Base-by-base conservation (phyloP, 169 alveolate genomes). In the Plasmodium billcollinsi region DNA sequence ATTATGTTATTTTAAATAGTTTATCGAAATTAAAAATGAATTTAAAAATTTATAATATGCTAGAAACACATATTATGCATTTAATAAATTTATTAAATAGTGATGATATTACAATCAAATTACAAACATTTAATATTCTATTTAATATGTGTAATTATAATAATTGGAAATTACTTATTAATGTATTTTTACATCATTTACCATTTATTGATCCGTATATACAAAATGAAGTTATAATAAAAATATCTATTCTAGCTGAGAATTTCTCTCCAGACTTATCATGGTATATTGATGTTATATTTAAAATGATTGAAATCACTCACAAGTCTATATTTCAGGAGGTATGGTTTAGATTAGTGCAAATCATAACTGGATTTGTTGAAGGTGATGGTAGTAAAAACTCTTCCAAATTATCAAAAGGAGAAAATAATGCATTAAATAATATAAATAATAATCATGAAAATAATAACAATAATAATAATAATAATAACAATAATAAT, bases 241-340 rank as follows among this genome's bases (percentile, higher is more conserved):
- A 96, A 89, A 95, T 97, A 2, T 98, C 98, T 11, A 95, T 96
- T 24, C 88, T 97, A 21, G 95, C 98, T 14, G 99, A 97, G 83
- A 95, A 94, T 43, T 96, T 88, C 76, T 98, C 98, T 14, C 96
- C 97, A 6, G 97, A 96, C 52, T 90, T 96, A 62, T 90, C 96
- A 45, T 97, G 98, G 97, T 97, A 97, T 78, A 95, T 97, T 26
- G 99, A 98, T 93, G 97, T 97, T 5, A 94, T 98, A 59, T 96
- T 97, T 47, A 97, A 96, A 88, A 91, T 98, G 88, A 95, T 97
- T 33, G 96, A 95, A 66, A 95, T 93, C 70, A 97, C 99, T 2
- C 99, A 98, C 43, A 98, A 96, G 86, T 94, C 88, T 73, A 98
- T 96, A 0, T 90, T 96, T 43, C 97, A 96, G 20, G 98, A 97